Evolutionary conservation across 2,329 filamentous ascomycete species (phyloP), one percentile per base, ranked within the genome.

Genomic region (Aphanocladium album): DNA sequence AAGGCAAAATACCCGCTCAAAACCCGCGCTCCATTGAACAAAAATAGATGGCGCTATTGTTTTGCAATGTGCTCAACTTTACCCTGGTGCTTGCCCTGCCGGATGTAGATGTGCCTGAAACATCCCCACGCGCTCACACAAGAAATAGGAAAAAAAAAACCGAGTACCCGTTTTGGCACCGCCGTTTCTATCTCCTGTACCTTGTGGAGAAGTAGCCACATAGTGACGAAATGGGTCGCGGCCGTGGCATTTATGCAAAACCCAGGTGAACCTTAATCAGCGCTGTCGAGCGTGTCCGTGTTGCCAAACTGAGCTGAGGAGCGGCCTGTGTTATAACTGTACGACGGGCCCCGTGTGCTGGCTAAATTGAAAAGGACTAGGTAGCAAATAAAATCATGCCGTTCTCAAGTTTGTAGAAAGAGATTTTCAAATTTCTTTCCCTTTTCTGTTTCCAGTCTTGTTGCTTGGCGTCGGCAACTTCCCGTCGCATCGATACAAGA

Each of bases 81-180:
- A 30, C 21, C 23, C 30, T 25, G 6, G 17, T 8, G 17, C 27
- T 21, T 45, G 6, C 23, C n/a, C 21, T 27, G 43, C 46, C 19
- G 23, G 9, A 25, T 43, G 23, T 17, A 50, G 23, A 58, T 58
- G 45, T 14, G 46, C 56, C 56, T 58, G 56, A 58, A 58, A 57
- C 54, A 30, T 27, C 54, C 49, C 54, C 54, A 43, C 56, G 56
- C 35, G 8, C 33, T 33, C n/a, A 39, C 9, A 2, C 16, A n/a
- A 33, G 25, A 33, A 46, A 47, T 30, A 49, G 12, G 12, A 39
- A 33, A 46, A 47, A 27, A 39, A 17, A 17, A 39, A 11, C 6
- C 2, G 17, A 33, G 11, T 21, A 11, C 45, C 56, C 50, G 23
- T 30, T 37, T 30, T 51, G 46, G 56, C 23, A 51, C 56, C 25